A percentile compares a stretch with the other conserved stretches of the same genome.
Conservation (phyloP, 108 stramenopile species). For the Schizochytrium sp. region DNA sequence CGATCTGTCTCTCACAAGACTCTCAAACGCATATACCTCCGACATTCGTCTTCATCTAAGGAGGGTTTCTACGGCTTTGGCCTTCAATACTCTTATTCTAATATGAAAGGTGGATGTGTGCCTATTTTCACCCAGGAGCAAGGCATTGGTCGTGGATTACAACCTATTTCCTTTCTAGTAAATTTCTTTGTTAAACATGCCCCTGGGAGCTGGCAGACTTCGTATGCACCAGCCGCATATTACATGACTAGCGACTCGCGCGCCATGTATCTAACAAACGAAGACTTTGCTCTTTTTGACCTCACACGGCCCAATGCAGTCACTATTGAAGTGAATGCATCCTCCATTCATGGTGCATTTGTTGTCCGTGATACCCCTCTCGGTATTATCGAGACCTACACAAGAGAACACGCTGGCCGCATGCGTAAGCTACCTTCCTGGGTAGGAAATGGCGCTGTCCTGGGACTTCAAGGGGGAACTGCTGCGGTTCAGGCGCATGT, state of each 20-base stretch:
- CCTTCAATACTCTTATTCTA: slow-evolving; percentile 23
- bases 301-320: slow-evolving; percentile 2
- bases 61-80: slow-evolving; percentile 49
- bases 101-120: slow-evolving; percentile 49
- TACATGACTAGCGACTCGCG: slow-evolving; percentile 30
- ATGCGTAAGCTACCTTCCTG: slow-evolving; percentile 54
- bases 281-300: slow-evolving; percentile 43
- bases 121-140: slow-evolving; percentile 48
- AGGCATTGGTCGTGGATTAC: slow-evolving; percentile 38
- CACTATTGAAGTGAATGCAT: slow-evolving; percentile 19
- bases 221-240: slow-evolving; percentile 54
- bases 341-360: background rate
- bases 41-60: background rate
- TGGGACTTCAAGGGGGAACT: slow-evolving; percentile 62
- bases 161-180: slow-evolving; percentile 15
- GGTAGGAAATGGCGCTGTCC: slow-evolving; percentile 56
- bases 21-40: background rate
- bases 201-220: slow-evolving; percentile 20
- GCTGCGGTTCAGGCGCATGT: slow-evolving; percentile 4
- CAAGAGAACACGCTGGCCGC: slow-evolving; percentile 50
- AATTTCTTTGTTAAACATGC: slow-evolving; percentile 50
- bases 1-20: background rate
- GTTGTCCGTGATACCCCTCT: background rate
- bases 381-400: slow-evolving; percentile 41
- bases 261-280: slow-evolving; percentile 1